Percentiles rank a stretch among this genome's conserved stretches.
Conservation (phyloP, 1,139 yeast species). For the Magnusiomyces paraingens region DNA sequence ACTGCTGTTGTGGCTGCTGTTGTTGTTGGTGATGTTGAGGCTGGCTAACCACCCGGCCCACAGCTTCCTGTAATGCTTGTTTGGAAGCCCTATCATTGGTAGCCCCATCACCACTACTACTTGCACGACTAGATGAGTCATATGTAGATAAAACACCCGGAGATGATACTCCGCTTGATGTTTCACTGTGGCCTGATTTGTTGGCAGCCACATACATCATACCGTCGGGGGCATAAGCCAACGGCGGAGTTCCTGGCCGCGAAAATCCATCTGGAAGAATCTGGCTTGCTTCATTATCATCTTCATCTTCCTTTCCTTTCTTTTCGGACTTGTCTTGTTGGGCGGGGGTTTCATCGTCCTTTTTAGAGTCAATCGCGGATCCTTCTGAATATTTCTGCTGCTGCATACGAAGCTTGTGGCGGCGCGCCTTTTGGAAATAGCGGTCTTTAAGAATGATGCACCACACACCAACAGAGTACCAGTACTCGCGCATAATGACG, state of each 20-base stretch:
- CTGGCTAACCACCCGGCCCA: too few species aligned
- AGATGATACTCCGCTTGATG: background rate
- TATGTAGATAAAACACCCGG: slow-evolving; percentile 35
- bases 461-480: slow-evolving; percentile 35
- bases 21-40: background rate
- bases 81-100: too few species aligned
- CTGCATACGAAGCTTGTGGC: slow-evolving; percentile 13
- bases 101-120: too few species aligned
- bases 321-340: background rate
- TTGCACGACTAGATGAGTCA: background rate
- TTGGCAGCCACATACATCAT: slow-evolving; percentile 19
- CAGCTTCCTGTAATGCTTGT: too few species aligned
- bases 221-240: slow-evolving; percentile 24
- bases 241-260: slow-evolving; percentile 25
- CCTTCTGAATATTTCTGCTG: slow-evolving; percentile 7
- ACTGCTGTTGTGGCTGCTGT: background rate
- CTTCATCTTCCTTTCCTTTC: background rate
- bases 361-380: background rate
- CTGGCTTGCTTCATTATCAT: background rate
- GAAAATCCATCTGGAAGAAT: slow-evolving; percentile 20
- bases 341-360: background rate
- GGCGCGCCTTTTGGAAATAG: slow-evolving; percentile 22
- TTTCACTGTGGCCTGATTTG: slow-evolving; percentile 6
- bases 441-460: slow-evolving; percentile 33
- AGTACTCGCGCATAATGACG: slow-evolving; percentile 31